Evolutionary conservation across 2,329 filamentous ascomycete species (phyloP).

Genomic region (Chaetomium strumarium): DNA sequence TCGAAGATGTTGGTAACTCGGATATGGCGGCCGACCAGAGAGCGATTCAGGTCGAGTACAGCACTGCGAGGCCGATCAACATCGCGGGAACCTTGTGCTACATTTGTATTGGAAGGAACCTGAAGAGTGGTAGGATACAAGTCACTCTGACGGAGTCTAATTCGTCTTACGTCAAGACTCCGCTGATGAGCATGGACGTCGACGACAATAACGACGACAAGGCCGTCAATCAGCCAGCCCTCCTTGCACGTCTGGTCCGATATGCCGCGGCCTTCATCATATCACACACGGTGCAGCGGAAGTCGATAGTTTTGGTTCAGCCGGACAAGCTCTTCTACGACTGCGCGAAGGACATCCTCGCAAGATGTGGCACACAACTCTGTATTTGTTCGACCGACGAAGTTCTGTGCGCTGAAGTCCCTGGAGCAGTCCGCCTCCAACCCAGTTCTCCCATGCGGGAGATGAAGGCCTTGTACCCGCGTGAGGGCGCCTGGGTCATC

Average conservation of each 20-base stretch:
- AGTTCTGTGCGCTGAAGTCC: slow-evolving; percentile 1
- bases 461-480: slow-evolving; percentile 27
- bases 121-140: slow-evolving; percentile 23
- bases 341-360: slow-evolving; percentile 24
- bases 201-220: slow-evolving; percentile 12
- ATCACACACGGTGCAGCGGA: slow-evolving; percentile 2
- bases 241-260: slow-evolving; percentile 25
- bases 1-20: neutral
- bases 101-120: slow-evolving; percentile 31
- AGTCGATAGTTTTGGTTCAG: slow-evolving; percentile 31
- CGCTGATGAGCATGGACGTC: slow-evolving; percentile 19
- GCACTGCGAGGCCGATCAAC: slow-evolving; percentile 30
- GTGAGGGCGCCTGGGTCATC: slow-evolving; percentile 25
- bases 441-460: slow-evolving; percentile 25
- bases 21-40: neutral
- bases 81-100: slow-evolving; percentile 22
- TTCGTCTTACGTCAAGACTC: slow-evolving; percentile 31
- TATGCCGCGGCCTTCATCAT: slow-evolving; percentile 23
- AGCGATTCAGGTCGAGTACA: slow-evolving; percentile 33
- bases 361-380: slow-evolving; percentile 11
- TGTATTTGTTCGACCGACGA: slow-evolving; percentile 23
- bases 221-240: slow-evolving; percentile 15
- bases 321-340: slow-evolving; percentile 29
- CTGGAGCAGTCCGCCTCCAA: slow-evolving; percentile 24
- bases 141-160: slow-evolving; percentile 30